phyloP scores from a whole-genome alignment of 495 filamentous ascomycete species.

The Lentithecium fluviatile region DNA sequence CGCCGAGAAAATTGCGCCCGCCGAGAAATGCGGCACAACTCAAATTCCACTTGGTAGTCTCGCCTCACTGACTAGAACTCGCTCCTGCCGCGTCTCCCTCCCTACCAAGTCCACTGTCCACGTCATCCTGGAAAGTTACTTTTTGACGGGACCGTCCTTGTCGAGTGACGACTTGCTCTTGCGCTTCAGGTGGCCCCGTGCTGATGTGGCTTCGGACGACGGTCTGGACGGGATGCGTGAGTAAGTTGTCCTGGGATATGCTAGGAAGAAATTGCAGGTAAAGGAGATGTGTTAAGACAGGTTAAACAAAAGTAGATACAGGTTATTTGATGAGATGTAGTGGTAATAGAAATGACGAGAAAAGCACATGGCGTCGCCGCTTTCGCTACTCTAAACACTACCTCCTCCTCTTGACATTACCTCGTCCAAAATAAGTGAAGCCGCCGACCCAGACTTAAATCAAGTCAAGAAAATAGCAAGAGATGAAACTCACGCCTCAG shows the following conservation, averaged over 20 bases:
- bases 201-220: too few species aligned
- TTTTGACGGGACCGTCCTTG: neutral
- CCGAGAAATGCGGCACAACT: too few species aligned
- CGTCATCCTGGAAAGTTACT: too few species aligned
- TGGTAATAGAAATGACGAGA: neutral
- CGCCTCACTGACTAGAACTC: too few species aligned
- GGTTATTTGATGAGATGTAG: too few species aligned
- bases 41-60: too few species aligned
- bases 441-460: neutral
- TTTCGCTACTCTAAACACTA: neutral
- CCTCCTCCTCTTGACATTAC: neutral
- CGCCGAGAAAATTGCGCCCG: too few species aligned
- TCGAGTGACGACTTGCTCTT: constrained; percentile 13
- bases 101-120: too few species aligned
- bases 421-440: neutral
- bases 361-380: neutral
- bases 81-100: too few species aligned
- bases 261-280: too few species aligned
- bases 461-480: neutral
- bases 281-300: neutral
- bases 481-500: constrained; percentile 41
- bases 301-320: neutral
- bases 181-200: constrained; percentile 11
- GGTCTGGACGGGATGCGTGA: too few species aligned
- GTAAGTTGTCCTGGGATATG: neutral